Base-by-base conservation (phyloP, 176 grass and related monocot species). In the Aegilops longissima region DNA sequence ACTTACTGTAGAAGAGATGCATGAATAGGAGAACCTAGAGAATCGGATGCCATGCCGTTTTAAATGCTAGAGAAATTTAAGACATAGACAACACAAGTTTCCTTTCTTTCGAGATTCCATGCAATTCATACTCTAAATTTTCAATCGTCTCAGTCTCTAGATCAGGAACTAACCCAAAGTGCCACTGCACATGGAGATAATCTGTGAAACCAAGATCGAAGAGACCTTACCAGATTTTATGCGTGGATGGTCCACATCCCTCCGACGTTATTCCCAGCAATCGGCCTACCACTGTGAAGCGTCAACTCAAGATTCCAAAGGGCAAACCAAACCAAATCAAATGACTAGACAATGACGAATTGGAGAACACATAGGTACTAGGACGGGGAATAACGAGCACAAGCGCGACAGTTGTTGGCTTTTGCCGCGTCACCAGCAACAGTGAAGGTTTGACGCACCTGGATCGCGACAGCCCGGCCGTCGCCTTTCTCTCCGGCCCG, bases 401-500 rank as follows among this genome's bases (percentile, higher is more conserved):
- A 67, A 29, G 59, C 34, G 47, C 75, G 84, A 79, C 75, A 63
- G 24, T 56, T 27, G 52, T 13, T 38, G 45, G 18, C 68, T 81
- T 87, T 81, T 30, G 78, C 78, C n/a, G 78, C 78, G 69, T 87
- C 85, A 87, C 78, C 85, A 65, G 69, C 69, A 82, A 54, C 59
- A 69, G 85, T 74, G 40, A 87, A 40, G 69, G 30, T 75, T 82
- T 75, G 85, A 75, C 78, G 69, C 56, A 5, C 58, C 12, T 29
- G 56, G 68, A 35, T 51, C 27, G 40, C 70, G 70, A 76, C 71
- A 76, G 68, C 14, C 23, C 38, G 39, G 70, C 71, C 51, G 16
- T 61, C 35, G 30, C 69, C 35, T 63, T 64, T 75, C 25, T 9
- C 13, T 62, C 61, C 54, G 18, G 61, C 44, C 3, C 18, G 51